A percentile compares a stretch with the other conserved stretches of the same genome.
These are phyloP conservation scores for Monosporascus sp. DNA, from an alignment of 2,329 filamentous ascomycete species.

Conservation along the genomic window DNA sequence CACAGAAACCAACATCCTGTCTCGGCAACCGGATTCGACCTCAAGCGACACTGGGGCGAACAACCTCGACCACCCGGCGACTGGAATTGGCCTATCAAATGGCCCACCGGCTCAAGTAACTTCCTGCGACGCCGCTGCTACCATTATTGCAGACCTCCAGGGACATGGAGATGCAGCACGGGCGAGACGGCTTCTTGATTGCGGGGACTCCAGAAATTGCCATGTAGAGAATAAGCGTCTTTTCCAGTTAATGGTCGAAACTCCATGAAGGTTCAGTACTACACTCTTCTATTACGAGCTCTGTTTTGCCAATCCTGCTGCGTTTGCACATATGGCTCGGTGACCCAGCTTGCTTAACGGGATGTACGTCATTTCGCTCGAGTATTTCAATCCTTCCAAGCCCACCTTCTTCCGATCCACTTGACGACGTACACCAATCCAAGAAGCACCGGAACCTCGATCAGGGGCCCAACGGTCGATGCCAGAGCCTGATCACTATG, in stretches of 20 bases:
- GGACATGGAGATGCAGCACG: slow-evolving; percentile 15
- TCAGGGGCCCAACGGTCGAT: slow-evolving; percentile 75
- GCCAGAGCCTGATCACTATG: slow-evolving; percentile 77
- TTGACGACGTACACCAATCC: slow-evolving; percentile 70
- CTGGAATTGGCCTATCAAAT: background rate
- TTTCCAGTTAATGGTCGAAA: slow-evolving; percentile 27
- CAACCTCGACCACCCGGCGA: no score
- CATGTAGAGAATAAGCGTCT: slow-evolving; percentile 25
- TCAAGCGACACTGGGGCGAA: no score
- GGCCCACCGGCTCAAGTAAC: slow-evolving; percentile 10
- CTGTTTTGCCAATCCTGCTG: no score
- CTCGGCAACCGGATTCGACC: no score
- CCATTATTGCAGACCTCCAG: slow-evolving; percentile 22
- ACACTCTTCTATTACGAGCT: no score
- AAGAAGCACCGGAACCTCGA: slow-evolving; percentile 80
- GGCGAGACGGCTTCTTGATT: slow-evolving; percentile 16
- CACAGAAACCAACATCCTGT: no score
- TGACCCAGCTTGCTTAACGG: background rate
- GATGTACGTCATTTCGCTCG: background rate
- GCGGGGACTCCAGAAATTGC: slow-evolving; percentile 16
- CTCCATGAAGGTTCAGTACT: background rate
- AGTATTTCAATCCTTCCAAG: slow-evolving; percentile 41
- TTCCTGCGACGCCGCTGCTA: slow-evolving; percentile 23
- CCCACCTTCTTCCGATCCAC: slow-evolving; percentile 49
- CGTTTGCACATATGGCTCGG: no score